Evolutionary conservation across 805 yeast genomes (phyloP).

Genomic region (Brettanomyces nanus): DNA sequence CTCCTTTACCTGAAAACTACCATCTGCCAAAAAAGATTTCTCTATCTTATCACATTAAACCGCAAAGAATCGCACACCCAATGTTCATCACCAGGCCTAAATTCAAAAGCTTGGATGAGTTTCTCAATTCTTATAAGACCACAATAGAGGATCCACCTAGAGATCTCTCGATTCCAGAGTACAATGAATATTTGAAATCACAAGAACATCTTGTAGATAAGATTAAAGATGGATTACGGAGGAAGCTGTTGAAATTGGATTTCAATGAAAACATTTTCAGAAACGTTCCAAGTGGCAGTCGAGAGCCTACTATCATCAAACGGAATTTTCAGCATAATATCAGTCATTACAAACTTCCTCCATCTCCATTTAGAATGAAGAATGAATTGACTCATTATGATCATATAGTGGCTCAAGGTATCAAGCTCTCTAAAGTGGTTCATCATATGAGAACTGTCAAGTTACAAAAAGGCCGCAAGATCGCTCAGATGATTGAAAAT

Average conservation of each 20-base stretch:
- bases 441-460: slow-evolving; percentile 58
- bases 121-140: slow-evolving; percentile 46
- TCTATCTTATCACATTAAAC: slow-evolving; percentile 30
- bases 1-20: slow-evolving; percentile 8
- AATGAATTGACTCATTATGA: slow-evolving; percentile 52
- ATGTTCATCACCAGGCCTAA: slow-evolving; percentile 42
- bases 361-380: slow-evolving; percentile 32
- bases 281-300: slow-evolving; percentile 34
- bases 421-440: slow-evolving; percentile 60
- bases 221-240: slow-evolving; percentile 39
- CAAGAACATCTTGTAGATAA: slow-evolving; percentile 38
- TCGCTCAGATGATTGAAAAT: slow-evolving; percentile 75
- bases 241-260: slow-evolving; percentile 37
- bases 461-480: slow-evolving; percentile 57
- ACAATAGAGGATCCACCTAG: slow-evolving; percentile 41
- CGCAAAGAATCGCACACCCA: slow-evolving; percentile 52
- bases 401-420: slow-evolving; percentile 68
- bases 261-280: slow-evolving; percentile 36
- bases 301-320: slow-evolving; percentile 31
- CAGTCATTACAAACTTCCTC: slow-evolving; percentile 25
- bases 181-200: slow-evolving; percentile 42
- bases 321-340: slow-evolving; percentile 23
- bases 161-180: slow-evolving; percentile 54
- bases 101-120: slow-evolving; percentile 32
- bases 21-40: slow-evolving; percentile 22